Percentiles rank a stretch among this genome's conserved stretches.
Evolutionary conservation across 2,329 filamentous ascomycete species (phyloP).

Genomic region (Clarireedia monteithiana): DNA sequence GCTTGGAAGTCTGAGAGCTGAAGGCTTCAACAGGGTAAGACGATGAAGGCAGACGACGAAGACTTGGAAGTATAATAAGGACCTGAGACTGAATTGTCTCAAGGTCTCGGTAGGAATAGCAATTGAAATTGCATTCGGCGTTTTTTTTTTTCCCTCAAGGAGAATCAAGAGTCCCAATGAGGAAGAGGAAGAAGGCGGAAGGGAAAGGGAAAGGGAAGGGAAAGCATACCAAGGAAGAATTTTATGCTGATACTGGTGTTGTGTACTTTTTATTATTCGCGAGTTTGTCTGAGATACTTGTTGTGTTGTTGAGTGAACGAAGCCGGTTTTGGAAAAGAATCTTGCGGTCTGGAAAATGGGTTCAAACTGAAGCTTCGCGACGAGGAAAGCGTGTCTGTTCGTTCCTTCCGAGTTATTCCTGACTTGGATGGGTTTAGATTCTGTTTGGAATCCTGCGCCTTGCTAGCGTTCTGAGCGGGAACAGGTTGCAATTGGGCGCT

Average conservation of each 20-base stretch:
- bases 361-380: not conserved
- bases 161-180: not conserved
- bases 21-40: not conserved
- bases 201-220: not conserved
- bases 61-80: slow-evolving; percentile 3
- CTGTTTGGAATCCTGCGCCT: no score
- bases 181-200: not conserved
- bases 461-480: no score
- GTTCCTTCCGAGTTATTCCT: not conserved
- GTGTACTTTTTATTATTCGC: not conserved
- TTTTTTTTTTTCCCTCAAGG: not conserved
- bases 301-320: not conserved
- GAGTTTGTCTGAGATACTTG: not conserved
- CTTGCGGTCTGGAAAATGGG: not conserved
- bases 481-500: no score
- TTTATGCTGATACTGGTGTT: slow-evolving; percentile 1
- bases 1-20: not conserved
- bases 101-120: slow-evolving; percentile 3
- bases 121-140: not conserved
- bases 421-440: no score
- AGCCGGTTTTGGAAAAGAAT: no score
- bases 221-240: slow-evolving; percentile 12
- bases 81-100: slow-evolving; percentile 3
- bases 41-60: slow-evolving; percentile 4
- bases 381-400: not conserved